Conservation (phyloP, 306 rosid species). For the Prunus mira region DNA sequence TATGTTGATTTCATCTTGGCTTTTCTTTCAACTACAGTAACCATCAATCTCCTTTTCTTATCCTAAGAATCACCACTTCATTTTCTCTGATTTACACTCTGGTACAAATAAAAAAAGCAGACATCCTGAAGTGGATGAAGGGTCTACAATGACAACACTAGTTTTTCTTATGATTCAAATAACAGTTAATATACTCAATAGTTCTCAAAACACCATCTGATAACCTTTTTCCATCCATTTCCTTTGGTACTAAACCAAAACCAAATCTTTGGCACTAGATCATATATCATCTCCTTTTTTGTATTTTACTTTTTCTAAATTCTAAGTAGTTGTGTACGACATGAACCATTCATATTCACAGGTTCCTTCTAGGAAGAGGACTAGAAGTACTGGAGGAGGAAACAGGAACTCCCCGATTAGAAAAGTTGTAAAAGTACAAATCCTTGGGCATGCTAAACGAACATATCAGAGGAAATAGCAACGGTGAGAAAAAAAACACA, state of each 20-base stretch:
- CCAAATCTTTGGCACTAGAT: neutral
- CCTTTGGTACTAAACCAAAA: neutral
- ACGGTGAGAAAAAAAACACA: constrained; percentile 3
- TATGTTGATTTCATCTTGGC: neutral
- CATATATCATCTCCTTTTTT: neutral
- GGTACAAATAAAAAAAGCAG: neutral
- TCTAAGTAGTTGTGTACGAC: neutral
- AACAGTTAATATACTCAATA: neutral
- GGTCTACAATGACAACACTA: neutral
- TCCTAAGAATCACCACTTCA: neutral
- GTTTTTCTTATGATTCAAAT: neutral
- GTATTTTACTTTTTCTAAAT: neutral
- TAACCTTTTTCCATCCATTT: constrained; percentile 6
- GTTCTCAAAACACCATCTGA: neutral
- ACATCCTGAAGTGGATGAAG: neutral
- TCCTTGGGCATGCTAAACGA: neutral
- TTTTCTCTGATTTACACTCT: neutral
- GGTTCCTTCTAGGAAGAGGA: constrained; percentile 2
- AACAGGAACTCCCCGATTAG: neutral
- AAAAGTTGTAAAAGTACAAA: constrained; percentile 14
- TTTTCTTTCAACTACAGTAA: constrained; percentile 5
- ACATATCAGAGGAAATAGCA: constrained; percentile 3
- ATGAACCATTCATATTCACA: constrained; percentile 2
- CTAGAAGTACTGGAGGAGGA: neutral
- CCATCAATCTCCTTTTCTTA: neutral